Evolutionary conservation across 208 protist genomes (phyloP), one percentile per base, ranked within the genome.

Genomic region (Wallacemonas sp.): DNA sequence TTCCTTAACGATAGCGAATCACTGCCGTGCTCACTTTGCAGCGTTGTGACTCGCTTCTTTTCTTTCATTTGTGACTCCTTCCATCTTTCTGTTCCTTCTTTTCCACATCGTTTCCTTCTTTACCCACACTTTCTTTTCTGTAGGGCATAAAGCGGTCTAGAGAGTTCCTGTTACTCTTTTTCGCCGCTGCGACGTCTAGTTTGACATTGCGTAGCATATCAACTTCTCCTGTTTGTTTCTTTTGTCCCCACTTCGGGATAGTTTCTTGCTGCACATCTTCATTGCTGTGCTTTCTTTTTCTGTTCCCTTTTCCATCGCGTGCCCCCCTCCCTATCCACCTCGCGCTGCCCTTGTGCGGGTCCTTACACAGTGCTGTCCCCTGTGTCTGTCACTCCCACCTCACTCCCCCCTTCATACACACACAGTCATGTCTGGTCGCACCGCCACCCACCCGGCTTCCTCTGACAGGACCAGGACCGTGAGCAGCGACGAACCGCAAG

Each of bases 201-300:
- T n/a, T n/a, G n/a, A n/a, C n/a, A n/a, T n/a, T n/a, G n/a, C n/a
- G n/a, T n/a, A n/a, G n/a, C n/a, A n/a, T n/a, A n/a, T n/a, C n/a
- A n/a, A n/a, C 24, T 39, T 43, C 17, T 34, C 14, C 24, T 67
- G 65, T 39, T 67, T 54, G 29, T 66, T 65, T 39, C 47, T 4
- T 38, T 58, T 46, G 52, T 58, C n/a, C n/a, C n/a, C n/a, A n/a
- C n/a, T n/a, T n/a, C n/a, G n/a, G n/a, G n/a, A n/a, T n/a, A n/a
- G n/a, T 30, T 36, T 19, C 17, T 21, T 36, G n/a, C 19, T 56
- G 38, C 32, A 33, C 9, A 24, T 26, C 29, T 29, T 30, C 14
- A 54, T 9, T 38, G 11, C 39, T 23, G 24, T 47, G 24, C n/a
- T 19, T 24, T 30, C 56, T 74, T 57, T 58, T 64, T 61, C 49